Percentiles rank a stretch among this genome's conserved stretches.
These are phyloP conservation scores for Drosera capensis DNA, from an alignment of 148 eudicot species.

Conservation along the genomic window DNA sequence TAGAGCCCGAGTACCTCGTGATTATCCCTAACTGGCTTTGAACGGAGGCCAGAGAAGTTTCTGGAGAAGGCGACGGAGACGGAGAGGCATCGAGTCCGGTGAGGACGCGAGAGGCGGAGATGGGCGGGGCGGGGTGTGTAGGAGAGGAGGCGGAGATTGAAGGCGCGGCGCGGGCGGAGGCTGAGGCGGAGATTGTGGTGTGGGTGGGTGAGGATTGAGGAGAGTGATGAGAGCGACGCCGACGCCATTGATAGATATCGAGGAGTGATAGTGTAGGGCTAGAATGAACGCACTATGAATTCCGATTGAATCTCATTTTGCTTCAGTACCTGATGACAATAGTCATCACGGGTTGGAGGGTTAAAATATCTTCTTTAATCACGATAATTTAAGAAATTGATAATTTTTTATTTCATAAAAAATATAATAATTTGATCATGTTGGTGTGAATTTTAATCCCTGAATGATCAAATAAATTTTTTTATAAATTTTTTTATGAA, in stretches of 20 bases:
- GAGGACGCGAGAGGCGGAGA: conserved; percentile 2
- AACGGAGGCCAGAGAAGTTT: conserved; percentile 19
- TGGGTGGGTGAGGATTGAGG: neutral
- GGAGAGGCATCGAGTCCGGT: conserved; percentile 6
- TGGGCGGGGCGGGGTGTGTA: conserved; percentile 3
- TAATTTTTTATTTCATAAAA: too few relatives aligned
- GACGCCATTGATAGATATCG: neutral
- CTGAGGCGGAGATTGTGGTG: conserved; percentile 9
- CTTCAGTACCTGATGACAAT: too few relatives aligned
- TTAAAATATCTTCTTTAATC: too few relatives aligned
- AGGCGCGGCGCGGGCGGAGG: neutral
- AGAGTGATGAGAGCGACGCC: neutral
- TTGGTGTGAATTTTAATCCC: too few relatives aligned
- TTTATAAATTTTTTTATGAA: too few relatives aligned
- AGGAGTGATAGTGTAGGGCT: neutral
- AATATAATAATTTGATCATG: too few relatives aligned
- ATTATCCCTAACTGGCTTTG: conserved; percentile 1
- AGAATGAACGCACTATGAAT: too few relatives aligned
- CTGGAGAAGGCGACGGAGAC: conserved; percentile 21
- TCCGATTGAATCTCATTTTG: too few relatives aligned
- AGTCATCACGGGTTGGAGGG: too few relatives aligned
- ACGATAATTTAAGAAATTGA: too few relatives aligned
- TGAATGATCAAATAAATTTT: too few relatives aligned
- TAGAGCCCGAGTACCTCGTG: conserved; percentile 25
- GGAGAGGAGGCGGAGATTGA: conserved; percentile 3